phyloP scores from a whole-genome alignment of 2,329 filamentous ascomycete species.

The Alternaria brassicae region DNA sequence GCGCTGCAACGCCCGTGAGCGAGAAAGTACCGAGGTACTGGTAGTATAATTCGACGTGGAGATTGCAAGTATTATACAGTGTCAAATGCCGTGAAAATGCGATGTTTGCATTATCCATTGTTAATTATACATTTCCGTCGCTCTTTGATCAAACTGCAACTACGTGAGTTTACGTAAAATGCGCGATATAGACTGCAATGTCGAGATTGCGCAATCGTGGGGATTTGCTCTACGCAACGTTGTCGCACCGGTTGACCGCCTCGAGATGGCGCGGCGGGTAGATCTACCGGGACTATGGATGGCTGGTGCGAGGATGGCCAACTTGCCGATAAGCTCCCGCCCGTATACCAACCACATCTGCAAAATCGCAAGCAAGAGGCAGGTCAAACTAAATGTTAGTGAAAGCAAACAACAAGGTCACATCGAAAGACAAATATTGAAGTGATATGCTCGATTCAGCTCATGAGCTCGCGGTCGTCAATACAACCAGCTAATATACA shows the following conservation, averaged over 20 bases:
- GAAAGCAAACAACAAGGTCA: background rate
- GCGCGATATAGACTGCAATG: background rate
- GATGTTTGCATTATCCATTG: background rate
- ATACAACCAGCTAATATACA: constrained; percentile 67
- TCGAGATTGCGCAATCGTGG: background rate
- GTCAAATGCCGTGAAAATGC: background rate
- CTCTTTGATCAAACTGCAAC: background rate
- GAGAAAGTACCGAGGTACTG: background rate
- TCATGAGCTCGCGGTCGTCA: constrained; percentile 57
- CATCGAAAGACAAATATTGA: constrained; percentile 13
- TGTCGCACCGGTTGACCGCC: background rate
- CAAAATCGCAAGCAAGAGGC: background rate
- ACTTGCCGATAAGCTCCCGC: background rate
- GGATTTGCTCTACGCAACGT: background rate
- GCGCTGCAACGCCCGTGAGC: background rate
- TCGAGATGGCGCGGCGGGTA: background rate
- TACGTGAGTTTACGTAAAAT: background rate
- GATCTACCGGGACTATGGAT: background rate
- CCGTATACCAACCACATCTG: background rate
- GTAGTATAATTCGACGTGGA: background rate
- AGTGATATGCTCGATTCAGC: constrained; percentile 51
- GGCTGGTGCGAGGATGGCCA: background rate
- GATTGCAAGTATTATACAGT: too few relatives aligned
- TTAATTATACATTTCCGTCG: background rate
- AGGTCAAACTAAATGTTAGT: background rate